Conservation (phyloP, 2,329 filamentous ascomycete genomes). For the Aureobasidium vineae region DNA sequence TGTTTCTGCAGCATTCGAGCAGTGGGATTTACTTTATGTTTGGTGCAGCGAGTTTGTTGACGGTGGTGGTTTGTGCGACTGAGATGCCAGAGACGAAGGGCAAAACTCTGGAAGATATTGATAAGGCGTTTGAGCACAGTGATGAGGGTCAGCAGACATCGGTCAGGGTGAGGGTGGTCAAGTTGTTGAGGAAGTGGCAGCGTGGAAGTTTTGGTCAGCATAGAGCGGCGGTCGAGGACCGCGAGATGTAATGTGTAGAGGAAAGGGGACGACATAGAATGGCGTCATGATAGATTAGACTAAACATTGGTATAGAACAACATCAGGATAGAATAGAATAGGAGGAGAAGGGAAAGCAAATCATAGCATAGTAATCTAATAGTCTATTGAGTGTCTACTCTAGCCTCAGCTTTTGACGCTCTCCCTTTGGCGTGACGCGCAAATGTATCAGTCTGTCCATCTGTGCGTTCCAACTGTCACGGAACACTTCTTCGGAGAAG, state of each 20-base stretch:
- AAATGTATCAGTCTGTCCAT: conserved; percentile 65
- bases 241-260: neutral
- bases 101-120: conserved; percentile 26
- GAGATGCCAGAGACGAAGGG: conserved; percentile 29
- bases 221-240: neutral
- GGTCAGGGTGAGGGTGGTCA: neutral
- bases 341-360: neutral
- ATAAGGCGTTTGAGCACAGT: conserved; percentile 23
- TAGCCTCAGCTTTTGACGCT: conserved; percentile 16
- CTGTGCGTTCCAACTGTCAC: conserved; percentile 70
- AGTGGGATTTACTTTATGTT: conserved; percentile 40
- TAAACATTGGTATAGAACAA: neutral
- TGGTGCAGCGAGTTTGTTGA: conserved; percentile 33
- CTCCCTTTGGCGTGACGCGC: neutral
- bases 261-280: neutral
- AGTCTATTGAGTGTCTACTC: neutral
- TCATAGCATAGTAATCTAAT: neutral
- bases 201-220: neutral
- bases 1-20: conserved; percentile 48
- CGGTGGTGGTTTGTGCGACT: conserved; percentile 23
- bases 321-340: neutral
- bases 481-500: conserved; percentile 88
- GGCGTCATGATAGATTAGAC: neutral
- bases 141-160: neutral
- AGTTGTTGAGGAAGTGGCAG: conserved; percentile 14